Percentiles rank a stretch among this genome's conserved stretches.
Evolutionary conservation across 352 stramenopile species (phyloP).

Genomic region (Phytophthora nicotianae): DNA sequence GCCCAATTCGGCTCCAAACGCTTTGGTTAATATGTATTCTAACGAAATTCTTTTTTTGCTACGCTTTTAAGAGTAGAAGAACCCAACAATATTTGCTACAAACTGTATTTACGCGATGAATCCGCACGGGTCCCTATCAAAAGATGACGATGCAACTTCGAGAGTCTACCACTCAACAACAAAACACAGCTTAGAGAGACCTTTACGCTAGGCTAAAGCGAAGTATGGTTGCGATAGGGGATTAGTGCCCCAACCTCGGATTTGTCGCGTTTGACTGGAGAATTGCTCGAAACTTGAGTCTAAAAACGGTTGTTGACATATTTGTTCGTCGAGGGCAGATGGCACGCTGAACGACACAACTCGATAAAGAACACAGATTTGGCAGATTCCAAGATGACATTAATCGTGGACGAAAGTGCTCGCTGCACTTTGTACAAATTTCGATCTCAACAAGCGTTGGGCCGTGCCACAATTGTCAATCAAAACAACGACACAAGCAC

Average conservation of each 20-base stretch:
- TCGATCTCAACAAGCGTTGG: too few species aligned
- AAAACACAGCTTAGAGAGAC: conserved; percentile 8
- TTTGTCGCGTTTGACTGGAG: too few species aligned
- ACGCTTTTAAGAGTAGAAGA: too few species aligned
- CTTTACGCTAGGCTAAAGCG: conserved; percentile 14
- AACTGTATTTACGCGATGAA: too few species aligned
- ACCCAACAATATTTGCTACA: too few species aligned
- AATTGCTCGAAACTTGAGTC: too few species aligned
- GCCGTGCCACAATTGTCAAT: conserved; percentile 5
- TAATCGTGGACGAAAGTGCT: conserved; percentile 5
- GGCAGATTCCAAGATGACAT: conserved; percentile 16
- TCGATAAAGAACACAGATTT: conserved; percentile 21
- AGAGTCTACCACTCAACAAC: conserved; percentile 8
- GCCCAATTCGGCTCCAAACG: too few species aligned
- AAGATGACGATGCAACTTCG: background rate
- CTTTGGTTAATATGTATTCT: too few species aligned
- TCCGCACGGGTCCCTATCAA: too few species aligned
- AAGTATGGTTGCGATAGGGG: conserved; percentile 15
- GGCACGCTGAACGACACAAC: conserved; percentile 4
- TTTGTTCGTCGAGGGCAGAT: conserved; percentile 25
- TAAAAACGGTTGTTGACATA: conserved; percentile 10
- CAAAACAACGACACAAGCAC: conserved; percentile 3
- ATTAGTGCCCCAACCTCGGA: too few species aligned
- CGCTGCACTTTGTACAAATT: background rate
- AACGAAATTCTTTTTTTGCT: too few species aligned